Evolutionary conservation across 352 stramenopile species (phyloP).

Genomic region (Phytophthora aleatoria): DNA sequence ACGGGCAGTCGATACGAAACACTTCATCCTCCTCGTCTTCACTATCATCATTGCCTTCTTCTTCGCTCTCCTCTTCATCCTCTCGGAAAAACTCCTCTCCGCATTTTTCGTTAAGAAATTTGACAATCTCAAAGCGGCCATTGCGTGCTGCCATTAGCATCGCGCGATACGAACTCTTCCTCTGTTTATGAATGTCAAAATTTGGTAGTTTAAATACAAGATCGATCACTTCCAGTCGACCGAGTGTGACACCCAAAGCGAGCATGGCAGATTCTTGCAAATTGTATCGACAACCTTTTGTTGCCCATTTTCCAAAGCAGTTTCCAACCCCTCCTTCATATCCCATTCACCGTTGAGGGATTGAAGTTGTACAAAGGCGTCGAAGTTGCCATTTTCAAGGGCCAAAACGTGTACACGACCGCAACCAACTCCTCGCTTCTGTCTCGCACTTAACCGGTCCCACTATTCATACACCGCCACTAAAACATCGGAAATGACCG

Average conservation of each 20-base stretch:
- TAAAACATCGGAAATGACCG: background rate
- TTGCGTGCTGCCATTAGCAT: background rate
- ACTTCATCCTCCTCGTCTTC: too few relatives aligned
- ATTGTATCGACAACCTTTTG: background rate
- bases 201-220: background rate
- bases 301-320: background rate
- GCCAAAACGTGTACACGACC: background rate
- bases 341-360: background rate
- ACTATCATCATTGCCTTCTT: background rate
- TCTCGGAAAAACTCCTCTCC: background rate
- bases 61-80: background rate
- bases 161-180: background rate
- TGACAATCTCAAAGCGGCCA: background rate
- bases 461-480: background rate
- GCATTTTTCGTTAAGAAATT: background rate
- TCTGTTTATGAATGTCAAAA: background rate
- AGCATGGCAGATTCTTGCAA: background rate
- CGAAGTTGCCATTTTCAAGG: background rate
- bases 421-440: background rate
- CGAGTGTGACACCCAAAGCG: background rate
- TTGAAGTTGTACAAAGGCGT: background rate
- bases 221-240: background rate
- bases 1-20: too few relatives aligned
- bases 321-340: background rate
- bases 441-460: background rate